Evolutionary conservation across 2,329 filamentous ascomycete genomes (phyloP), one percentile per base, ranked within the genome.

Genomic region (Ceratocystis papillata): DNA sequence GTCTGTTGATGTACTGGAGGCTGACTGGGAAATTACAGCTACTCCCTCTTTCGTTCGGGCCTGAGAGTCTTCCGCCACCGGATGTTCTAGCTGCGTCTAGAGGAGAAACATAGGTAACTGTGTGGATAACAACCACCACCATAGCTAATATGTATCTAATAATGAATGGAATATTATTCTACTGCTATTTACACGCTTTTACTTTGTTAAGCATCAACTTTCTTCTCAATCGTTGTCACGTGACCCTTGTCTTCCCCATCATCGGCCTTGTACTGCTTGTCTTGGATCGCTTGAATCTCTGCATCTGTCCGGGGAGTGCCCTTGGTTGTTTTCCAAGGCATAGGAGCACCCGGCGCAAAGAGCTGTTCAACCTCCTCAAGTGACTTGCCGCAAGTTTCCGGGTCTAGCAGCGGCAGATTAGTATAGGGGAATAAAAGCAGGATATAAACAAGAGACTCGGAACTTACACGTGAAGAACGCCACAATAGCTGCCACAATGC

Each of bases 21-120:
- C 25, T 46, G 6, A 63, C 37, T 8, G 2, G 45, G 20, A 22
- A 17, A 30, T 68, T 63, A 3, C 67, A 88, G 86, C 76, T 89
- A 67, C 78, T 89, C 46, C 86, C 86, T 1, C 74, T 87, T 71
- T 88, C 86, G 0, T 89, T 88, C 74, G 85, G 86, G 0, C 86
- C 86, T 0, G 81, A 84, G 46, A 77, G 81, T 62, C 76, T 88
- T 62, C 78, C 78, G 6, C 74, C 76, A 4, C 66, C 66, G 22
- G 63, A 67, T 20, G 63, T 28, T 28, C 59, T 67, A 7, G 37
- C 33, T 4, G 46, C 59, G 48, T 45, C 63, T 2, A 57, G 22
- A 12, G 25, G 33, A 25, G 46, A 65, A 33, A 17, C 53, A n/a
- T 60, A 62, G 60, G 8, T 4, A 25, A n/a, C 46, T 10, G 8